Evolutionary conservation across 352 stramenopile genomes (phyloP), one percentile per base, ranked within the genome.

Genomic region (Globisporangium nodosum): DNA sequence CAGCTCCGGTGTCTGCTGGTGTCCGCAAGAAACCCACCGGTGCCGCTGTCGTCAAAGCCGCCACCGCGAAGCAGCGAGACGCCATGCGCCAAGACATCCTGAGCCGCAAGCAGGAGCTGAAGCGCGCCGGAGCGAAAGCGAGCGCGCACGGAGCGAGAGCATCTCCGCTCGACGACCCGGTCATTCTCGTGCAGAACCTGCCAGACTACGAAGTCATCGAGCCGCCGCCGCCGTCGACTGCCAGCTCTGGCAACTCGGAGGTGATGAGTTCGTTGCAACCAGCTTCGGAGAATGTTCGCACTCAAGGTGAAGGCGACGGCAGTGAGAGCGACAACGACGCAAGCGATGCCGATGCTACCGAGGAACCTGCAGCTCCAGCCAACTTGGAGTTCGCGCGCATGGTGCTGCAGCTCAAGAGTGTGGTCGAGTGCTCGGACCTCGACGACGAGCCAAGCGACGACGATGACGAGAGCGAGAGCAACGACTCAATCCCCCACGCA

Each of bases 371-470:
- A 49, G 35, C 42, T 37, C 52, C 58, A 27, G 65, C 62, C 3
- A 86, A 81, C 49, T 60, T 91, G 18, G 81, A 91, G 60, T 90
- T 87, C 37, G 74, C 88, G 59, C 79, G 79, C 18, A 91, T 91
- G 81, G 65, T 91, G 11, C 63, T 91, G 8, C 81, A 90, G 52
- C 60, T 91, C 0, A 83, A 88, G 60, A 82, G 77, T 52, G 74
- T 79, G 20, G 66, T 91, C 20, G 76, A 87, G 48, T 56, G 27
- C 15, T 59, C 59, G 7, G 37, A 49, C 33, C 52, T 65, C 27
- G 47, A 60, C 27, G 39, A 65, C 31, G 65, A 62, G 3, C 52
- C 65, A 1, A 51, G 49, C 20, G 52, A 67, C 15, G 65, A 52
- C 18, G 67, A 81, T 7, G 64, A 79, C 11, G 63, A 13, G 37